Evolutionary conservation across 352 stramenopile genomes (phyloP).

Genomic region (Phytophthora vignae): DNA sequence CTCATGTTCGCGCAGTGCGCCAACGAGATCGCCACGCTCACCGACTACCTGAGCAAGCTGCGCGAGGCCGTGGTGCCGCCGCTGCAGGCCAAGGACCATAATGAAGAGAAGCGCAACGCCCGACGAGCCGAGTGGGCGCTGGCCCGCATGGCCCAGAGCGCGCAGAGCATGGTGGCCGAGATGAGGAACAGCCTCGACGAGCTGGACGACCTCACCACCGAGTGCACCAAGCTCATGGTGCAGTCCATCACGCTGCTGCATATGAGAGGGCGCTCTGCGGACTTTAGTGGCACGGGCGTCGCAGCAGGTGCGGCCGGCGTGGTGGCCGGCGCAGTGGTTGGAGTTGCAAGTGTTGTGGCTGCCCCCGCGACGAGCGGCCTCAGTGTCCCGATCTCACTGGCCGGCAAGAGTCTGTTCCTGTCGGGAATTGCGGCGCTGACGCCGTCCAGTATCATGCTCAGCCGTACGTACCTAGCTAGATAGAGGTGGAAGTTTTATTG

Average conservation of each 20-base stretch:
- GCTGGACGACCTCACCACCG: constrained; percentile 79
- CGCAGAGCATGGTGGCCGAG: constrained; percentile 67
- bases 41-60: constrained; percentile 83
- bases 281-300: constrained; percentile 89
- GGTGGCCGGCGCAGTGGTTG: constrained; percentile 84
- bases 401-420: constrained; percentile 88
- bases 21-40: constrained; percentile 81
- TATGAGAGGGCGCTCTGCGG: constrained; percentile 75
- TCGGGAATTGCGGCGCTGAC: constrained; percentile 80
- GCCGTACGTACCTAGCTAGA: constrained; percentile 55
- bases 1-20: constrained; percentile 84
- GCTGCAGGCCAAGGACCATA: constrained; percentile 66
- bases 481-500: not conserved
- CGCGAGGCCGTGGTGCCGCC: constrained; percentile 66
- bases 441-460: constrained; percentile 88
- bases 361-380: constrained; percentile 80
- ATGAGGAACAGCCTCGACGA: constrained; percentile 83
- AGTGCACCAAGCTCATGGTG: constrained; percentile 89
- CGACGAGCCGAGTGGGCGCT: constrained; percentile 83
- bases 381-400: constrained; percentile 85
- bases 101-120: constrained; percentile 72
- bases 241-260: constrained; percentile 89
- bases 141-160: constrained; percentile 73
- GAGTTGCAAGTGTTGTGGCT: constrained; percentile 75
- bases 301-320: constrained; percentile 80